phyloP scores from a whole-genome alignment of 768 basidiomycete genomes.

The Psilocybe subaeruginosa region DNA sequence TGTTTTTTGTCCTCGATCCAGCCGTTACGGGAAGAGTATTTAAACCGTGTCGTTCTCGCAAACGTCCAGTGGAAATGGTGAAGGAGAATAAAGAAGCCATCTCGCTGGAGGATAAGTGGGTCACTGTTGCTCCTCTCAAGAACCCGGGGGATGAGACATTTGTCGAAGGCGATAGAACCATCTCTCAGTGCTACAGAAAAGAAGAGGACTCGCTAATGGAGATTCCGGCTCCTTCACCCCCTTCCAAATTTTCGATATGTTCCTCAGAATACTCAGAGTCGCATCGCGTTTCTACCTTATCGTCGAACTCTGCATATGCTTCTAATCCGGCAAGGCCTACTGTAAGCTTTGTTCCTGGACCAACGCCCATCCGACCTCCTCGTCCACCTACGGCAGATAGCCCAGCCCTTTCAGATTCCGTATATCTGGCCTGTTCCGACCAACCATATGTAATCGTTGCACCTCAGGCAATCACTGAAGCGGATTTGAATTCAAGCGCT shows the following conservation, averaged over 20 bases:
- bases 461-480: slow-evolving; percentile 16
- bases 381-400: slow-evolving; percentile 31
- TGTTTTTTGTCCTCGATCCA: slow-evolving; percentile 24
- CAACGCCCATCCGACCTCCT: slow-evolving; percentile 22
- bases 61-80: not conserved
- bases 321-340: slow-evolving; percentile 2
- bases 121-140: not conserved
- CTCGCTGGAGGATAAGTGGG: slow-evolving; percentile 1
- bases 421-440: slow-evolving; percentile 27
- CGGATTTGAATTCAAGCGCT: not conserved
- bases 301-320: slow-evolving; percentile 4
- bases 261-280: slow-evolving; percentile 20
- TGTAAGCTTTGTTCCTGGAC: slow-evolving; percentile 7
- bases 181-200: not conserved
- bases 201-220: not conserved
- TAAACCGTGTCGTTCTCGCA: not conserved
- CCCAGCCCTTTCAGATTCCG: slow-evolving; percentile 28
- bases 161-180: not conserved
- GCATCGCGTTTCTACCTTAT: slow-evolving; percentile 10
- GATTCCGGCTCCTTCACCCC: not conserved
- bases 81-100: slow-evolving; percentile 10
- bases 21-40: slow-evolving; percentile 9
- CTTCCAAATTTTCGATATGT: slow-evolving; percentile 23
- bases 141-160: not conserved
- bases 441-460: slow-evolving; percentile 25